Evolutionary conservation across 345 rosid species (phyloP), one percentile per base, ranked within the genome.

Genomic region (Murraya koenigii): DNA sequence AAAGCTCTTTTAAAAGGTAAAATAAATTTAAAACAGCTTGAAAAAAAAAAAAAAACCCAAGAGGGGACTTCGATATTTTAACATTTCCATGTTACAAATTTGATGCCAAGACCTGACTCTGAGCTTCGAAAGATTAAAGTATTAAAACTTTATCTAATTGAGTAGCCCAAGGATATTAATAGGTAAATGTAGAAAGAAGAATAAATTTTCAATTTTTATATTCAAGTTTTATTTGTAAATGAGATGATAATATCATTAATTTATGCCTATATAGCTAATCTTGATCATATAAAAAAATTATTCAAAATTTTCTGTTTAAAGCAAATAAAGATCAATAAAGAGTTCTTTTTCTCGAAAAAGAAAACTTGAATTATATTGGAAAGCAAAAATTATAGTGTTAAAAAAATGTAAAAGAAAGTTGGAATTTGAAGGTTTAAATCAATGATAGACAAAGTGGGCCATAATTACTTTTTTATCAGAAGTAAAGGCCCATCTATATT

Each of bases 381-480:
- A 49, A 14, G 17, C 49, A 11, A 44, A 44, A 44, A 44, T 11
- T 13, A 3, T 44, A 4, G 17, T 11, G 49, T 44, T 11, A 68
- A 25, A 28, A 19, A 30, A 49, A 54, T 52, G 54, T 8, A 9
- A 71, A 8, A 49, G 14, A 25, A 71, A 49, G 47, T 60, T 52
- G 19, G 59, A 25, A 4, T 7, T 30, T 19, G 74, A 62, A 52
- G 62, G 74, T 71, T 52, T 39, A 49, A 49, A 49, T n/a, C 19
- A 49, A 28, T 28, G 38, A 69, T 11, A 69, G 73, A 49, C 73
- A 47, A 52, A 28, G 74, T 70, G 74, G 74, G 74, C 41, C 74
- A 70, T 41, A 8, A 19, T 30, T 62, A 19, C n/a, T 64, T 17
- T 64, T 32, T 32, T 5, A 64, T 64, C 19, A 64, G 17, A 32